Evolutionary conservation across 148 eudicot species (phyloP).

Genomic region (Talinum fruticosum): DNA sequence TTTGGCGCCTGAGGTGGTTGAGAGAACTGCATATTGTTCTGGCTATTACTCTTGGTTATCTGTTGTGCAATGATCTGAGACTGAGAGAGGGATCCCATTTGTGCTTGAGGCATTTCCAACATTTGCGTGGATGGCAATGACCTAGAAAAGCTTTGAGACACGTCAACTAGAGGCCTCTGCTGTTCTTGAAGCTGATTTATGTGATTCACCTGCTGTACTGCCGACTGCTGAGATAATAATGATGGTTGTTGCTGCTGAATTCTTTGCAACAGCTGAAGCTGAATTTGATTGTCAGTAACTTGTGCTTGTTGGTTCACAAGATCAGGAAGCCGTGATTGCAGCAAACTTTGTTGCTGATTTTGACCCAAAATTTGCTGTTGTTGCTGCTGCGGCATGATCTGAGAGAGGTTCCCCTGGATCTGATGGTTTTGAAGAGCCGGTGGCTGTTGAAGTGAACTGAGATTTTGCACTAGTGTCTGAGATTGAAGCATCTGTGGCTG

Average conservation of each 20-base stretch:
- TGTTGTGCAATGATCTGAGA: conserved; percentile 47
- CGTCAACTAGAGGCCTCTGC: conserved; percentile 43
- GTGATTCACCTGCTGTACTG: conserved; percentile 44
- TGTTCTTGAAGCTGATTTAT: conserved; percentile 52
- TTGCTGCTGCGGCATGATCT: conserved; percentile 31
- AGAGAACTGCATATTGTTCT: conserved; percentile 36
- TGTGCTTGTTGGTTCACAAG: conserved; percentile 49
- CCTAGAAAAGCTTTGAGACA: conserved; percentile 59
- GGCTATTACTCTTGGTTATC: conserved; percentile 41
- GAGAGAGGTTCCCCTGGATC: conserved; percentile 46
- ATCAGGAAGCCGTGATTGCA: conserved; percentile 47
- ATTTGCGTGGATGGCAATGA: conserved; percentile 46
- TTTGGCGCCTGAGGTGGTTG: conserved; percentile 51
- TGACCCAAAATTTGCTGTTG: conserved; percentile 48
- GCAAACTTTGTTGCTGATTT: conserved; percentile 48
- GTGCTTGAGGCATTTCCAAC: conserved; percentile 49
- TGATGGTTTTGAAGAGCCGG: conserved; percentile 56
- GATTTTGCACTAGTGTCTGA: conserved; percentile 43
- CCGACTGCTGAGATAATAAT: conserved; percentile 53
- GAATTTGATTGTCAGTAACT: conserved; percentile 55
- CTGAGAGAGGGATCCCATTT: conserved; percentile 43
- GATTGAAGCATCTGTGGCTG: conserved; percentile 49
- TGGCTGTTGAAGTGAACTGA: conserved; percentile 48
- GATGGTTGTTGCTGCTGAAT: conserved; percentile 73
- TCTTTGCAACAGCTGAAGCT: conserved; percentile 71